These are phyloP conservation scores for Incumbomyces lentus DNA, from an alignment of 2,329 filamentous ascomycete species.

Conservation along the genomic window DNA sequence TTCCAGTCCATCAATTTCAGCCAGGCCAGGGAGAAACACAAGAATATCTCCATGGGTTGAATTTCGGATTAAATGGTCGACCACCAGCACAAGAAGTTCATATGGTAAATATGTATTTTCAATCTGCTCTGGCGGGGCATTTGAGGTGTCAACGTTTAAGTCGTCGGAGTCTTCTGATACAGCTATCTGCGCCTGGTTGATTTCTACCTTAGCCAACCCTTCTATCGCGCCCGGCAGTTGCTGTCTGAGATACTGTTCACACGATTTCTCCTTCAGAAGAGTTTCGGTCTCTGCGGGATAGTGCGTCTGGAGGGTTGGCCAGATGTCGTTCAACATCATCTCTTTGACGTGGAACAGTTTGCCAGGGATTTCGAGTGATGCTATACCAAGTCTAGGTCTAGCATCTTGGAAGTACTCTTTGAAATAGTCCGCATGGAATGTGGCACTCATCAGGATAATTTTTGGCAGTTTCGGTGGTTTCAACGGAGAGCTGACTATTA, in stretches of 20 bases:
- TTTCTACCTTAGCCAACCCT: not conserved
- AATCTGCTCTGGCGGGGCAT: not conserved
- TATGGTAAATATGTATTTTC: not conserved
- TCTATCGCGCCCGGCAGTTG: not conserved
- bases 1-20: slow-evolving; percentile 69
- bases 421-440: slow-evolving; percentile 83
- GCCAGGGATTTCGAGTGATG: slow-evolving; percentile 83
- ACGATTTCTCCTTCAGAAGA: not conserved
- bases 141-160: not conserved
- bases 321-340: slow-evolving; percentile 77
- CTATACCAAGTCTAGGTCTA: slow-evolving; percentile 3
- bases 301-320: not conserved
- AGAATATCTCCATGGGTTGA: slow-evolving; percentile 58
- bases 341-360: slow-evolving; percentile 84
- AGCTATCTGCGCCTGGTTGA: not conserved
- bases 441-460: slow-evolving; percentile 93
- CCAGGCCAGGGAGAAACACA: slow-evolving; percentile 86
- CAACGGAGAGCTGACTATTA: slow-evolving; percentile 51
- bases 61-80: slow-evolving; percentile 37
- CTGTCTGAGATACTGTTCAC: not conserved
- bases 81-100: slow-evolving; percentile 17
- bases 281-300: not conserved
- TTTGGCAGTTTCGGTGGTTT: slow-evolving; percentile 58
- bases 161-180: not conserved
- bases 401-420: slow-evolving; percentile 59